phyloP scores from a whole-genome alignment of 2,329 filamentous ascomycete genomes.

The Aureobasidium sp. region DNA sequence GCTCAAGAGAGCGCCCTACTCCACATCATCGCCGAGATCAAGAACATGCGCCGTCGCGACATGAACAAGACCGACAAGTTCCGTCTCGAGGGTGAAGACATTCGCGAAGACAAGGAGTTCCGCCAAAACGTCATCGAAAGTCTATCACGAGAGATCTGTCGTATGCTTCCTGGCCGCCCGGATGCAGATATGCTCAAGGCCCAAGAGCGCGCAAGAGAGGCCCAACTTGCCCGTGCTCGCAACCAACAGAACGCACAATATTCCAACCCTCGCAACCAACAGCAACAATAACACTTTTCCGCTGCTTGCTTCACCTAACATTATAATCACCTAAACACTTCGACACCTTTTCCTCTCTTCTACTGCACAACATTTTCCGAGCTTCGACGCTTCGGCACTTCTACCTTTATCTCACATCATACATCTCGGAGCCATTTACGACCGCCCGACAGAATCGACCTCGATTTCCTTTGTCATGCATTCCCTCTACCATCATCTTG shows the following conservation, averaged over 20 bases:
- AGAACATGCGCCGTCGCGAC: constrained; percentile 72
- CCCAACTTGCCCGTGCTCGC: constrained; percentile 18
- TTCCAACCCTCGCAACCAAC: constrained; percentile 29
- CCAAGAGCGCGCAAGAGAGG: constrained; percentile 35
- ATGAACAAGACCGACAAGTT: constrained; percentile 81
- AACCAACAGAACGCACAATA: constrained; percentile 19
- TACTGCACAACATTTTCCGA: neutral
- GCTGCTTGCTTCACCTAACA: neutral
- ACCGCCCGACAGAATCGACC: constrained; percentile 3
- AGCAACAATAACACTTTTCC: constrained; percentile 26
- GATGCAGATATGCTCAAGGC: constrained; percentile 44
- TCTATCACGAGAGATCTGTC: constrained; percentile 65
- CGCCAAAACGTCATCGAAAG: constrained; percentile 66
- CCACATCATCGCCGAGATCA: constrained; percentile 88
- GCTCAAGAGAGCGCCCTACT: constrained; percentile 85
- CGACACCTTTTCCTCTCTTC: neutral
- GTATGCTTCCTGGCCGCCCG: constrained; percentile 52
- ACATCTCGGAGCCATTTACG: constrained; percentile 6
- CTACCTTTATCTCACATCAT: neutral
- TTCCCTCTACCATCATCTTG: constrained; percentile 1
- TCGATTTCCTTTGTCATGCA: constrained; percentile 16
- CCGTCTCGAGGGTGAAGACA: constrained; percentile 72
- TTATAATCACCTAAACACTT: constrained; percentile 6
- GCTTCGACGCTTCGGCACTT: constrained; percentile 10
- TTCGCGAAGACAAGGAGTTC: constrained; percentile 67